Conservation (phyloP, 2,329 filamentous ascomycete genomes). For the Trichophyton rubrum region DNA sequence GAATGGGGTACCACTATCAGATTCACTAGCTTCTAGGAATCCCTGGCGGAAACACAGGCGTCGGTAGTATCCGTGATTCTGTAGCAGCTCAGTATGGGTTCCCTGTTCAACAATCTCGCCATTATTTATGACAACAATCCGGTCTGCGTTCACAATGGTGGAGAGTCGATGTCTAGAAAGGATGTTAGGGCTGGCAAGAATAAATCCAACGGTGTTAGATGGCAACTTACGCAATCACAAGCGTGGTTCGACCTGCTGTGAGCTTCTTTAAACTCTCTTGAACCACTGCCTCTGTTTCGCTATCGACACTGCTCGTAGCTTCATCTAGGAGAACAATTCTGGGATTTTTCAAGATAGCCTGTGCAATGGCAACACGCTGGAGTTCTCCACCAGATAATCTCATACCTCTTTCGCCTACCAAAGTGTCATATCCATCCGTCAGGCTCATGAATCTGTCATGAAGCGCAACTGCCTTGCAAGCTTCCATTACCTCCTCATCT, state of each 20-base stretch:
- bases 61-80: conserved; percentile 48
- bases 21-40: conserved; percentile 26
- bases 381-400: conserved; percentile 42
- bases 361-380: conserved; percentile 39
- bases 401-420: conserved; percentile 39
- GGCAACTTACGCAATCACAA: conserved; percentile 36
- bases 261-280: conserved; percentile 37
- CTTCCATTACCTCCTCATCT: conserved; percentile 47
- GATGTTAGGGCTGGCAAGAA: not conserved
- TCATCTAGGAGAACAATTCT: conserved; percentile 39
- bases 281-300: conserved; percentile 35
- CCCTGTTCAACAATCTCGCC: conserved; percentile 54
- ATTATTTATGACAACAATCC: conserved; percentile 52
- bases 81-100: conserved; percentile 47
- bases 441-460: conserved; percentile 53
- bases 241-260: conserved; percentile 39
- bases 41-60: conserved; percentile 39
- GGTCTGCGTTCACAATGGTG: conserved; percentile 56
- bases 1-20: not conserved
- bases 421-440: conserved; percentile 39
- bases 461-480: conserved; percentile 49
- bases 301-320: conserved; percentile 40
- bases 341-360: conserved; percentile 34
- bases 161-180: conserved; percentile 48
- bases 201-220: not conserved